phyloP scores from a whole-genome alignment of 1,284 basidiomycete genomes.

The Trametes versicolor region DNA sequence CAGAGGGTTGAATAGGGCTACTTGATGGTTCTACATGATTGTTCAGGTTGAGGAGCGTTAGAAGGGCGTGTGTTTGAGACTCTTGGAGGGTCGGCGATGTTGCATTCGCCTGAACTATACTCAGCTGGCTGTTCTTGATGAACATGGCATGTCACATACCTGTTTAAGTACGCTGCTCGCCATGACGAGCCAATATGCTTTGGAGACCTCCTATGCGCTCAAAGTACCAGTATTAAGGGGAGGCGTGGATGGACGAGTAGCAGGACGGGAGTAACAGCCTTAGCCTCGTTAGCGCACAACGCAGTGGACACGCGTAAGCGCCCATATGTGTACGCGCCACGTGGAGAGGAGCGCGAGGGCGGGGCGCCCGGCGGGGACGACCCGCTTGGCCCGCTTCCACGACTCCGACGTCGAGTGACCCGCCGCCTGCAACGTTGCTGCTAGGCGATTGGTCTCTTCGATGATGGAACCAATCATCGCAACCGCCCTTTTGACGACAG shows the following conservation, averaged over 20 bases:
- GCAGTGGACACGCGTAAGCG: conserved; percentile 24
- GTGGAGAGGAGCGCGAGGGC: conserved; percentile 18
- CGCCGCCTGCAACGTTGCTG: background rate
- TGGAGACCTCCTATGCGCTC: too few species aligned
- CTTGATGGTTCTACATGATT: conserved; percentile 45
- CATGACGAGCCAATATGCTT: conserved; percentile 48
- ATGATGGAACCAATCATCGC: conserved; percentile 10
- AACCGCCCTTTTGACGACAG: conserved; percentile 3
- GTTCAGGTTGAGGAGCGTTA: conserved; percentile 57
- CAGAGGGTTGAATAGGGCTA: conserved; percentile 43
- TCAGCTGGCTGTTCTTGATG: background rate
- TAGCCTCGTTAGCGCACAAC: conserved; percentile 10
- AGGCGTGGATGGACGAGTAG: background rate
- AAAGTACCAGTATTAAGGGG: background rate
- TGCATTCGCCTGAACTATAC: conserved; percentile 37
- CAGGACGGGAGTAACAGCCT: background rate
- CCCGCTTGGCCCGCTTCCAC: background rate
- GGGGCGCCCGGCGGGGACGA: background rate
- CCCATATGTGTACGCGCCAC: conserved; percentile 23
- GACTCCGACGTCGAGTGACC: background rate
- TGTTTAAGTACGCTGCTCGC: conserved; percentile 64
- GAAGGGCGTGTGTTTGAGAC: conserved; percentile 79
- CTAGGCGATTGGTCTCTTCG: conserved; percentile 6
- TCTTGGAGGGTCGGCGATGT: conserved; percentile 71
- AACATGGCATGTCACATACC: conserved; percentile 48